A percentile compares a stretch with the other conserved stretches of the same genome.
phyloP scores from a whole-genome alignment of 768 basidiomycete species.

The Boletus pseudopeckii region DNA sequence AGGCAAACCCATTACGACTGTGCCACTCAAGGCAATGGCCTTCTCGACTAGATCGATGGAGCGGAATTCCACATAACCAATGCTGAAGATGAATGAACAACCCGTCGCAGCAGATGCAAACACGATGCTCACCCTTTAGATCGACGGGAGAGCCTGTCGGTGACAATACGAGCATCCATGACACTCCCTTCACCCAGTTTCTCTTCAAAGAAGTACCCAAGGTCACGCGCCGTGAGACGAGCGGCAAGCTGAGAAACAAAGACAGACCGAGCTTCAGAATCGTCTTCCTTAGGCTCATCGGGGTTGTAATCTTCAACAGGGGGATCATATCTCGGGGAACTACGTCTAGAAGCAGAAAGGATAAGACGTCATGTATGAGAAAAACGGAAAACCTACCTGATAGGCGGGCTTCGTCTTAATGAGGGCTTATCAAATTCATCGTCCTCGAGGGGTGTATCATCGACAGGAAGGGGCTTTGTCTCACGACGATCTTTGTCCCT shows the following conservation, averaged over 20 bases:
- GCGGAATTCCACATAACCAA: constrained; percentile 97
- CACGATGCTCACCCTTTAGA: constrained; percentile 83
- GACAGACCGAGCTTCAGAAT: constrained; percentile 96
- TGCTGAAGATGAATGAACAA: constrained; percentile 47
- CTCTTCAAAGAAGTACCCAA: constrained; percentile 99
- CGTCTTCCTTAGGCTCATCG: constrained; percentile 91
- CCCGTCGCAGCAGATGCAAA: neutral
- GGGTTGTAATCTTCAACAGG: constrained; percentile 70
- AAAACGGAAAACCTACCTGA: constrained; percentile 37
- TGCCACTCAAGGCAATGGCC: constrained; percentile 86
- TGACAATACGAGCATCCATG: constrained; percentile 94
- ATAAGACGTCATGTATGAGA: constrained; percentile 8
- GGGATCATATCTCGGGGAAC: constrained; percentile 68
- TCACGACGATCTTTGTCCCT: constrained; percentile 43
- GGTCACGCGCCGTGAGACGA: constrained; percentile 91
- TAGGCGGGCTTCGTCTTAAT: constrained; percentile 36
- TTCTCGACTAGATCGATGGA: constrained; percentile 87
- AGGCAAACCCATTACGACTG: constrained; percentile 96
- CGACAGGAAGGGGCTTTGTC: constrained; percentile 37
- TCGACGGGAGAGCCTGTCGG: constrained; percentile 88
- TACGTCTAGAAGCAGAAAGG: constrained; percentile 44
- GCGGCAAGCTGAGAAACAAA: constrained; percentile 99
- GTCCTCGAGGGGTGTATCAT: constrained; percentile 39
- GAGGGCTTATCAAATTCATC: constrained; percentile 35
- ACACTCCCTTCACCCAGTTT: constrained; percentile 92